Evolutionary conservation across 192 early-diverging fungal species (phyloP).

Genomic region (Chytriomyces hyalinus): DNA sequence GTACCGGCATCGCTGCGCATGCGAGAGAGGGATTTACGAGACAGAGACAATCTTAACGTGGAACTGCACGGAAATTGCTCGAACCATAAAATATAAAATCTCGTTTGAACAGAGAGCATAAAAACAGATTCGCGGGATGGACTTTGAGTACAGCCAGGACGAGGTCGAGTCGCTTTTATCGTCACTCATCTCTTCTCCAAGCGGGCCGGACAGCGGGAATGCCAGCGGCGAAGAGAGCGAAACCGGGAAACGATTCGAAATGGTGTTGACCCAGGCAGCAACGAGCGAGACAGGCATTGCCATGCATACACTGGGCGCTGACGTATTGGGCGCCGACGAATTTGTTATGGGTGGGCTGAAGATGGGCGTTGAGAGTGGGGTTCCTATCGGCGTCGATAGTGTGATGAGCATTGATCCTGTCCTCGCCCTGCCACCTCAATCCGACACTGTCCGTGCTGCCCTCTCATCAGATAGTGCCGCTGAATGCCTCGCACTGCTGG

Average conservation of each 20-base stretch:
- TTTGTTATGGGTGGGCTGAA: neutral
- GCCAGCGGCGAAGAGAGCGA: neutral
- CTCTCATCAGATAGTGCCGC: conserved; percentile 25
- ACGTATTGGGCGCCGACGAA: neutral
- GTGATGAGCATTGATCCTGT: neutral
- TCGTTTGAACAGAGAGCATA: too few species aligned
- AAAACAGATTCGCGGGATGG: neutral
- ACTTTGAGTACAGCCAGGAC: neutral
- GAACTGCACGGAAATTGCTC: too few species aligned
- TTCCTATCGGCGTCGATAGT: neutral
- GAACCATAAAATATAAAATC: too few species aligned
- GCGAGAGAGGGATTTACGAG: too few species aligned
- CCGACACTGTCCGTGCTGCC: conserved; percentile 3
- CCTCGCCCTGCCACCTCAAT: neutral
- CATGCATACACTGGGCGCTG: neutral
- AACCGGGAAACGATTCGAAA: neutral
- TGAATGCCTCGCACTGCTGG: conserved; percentile 29
- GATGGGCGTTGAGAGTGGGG: neutral
- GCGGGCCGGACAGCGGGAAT: neutral
- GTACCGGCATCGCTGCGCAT: conserved; percentile 20
- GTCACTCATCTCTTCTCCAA: neutral
- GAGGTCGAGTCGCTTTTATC: neutral
- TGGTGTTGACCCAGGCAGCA: neutral
- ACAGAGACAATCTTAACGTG: too few species aligned
- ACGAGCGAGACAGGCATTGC: neutral